These are phyloP conservation scores for Calonectria ilicicola DNA, from an alignment of 2,329 filamentous ascomycete genomes.

Conservation along the genomic window DNA sequence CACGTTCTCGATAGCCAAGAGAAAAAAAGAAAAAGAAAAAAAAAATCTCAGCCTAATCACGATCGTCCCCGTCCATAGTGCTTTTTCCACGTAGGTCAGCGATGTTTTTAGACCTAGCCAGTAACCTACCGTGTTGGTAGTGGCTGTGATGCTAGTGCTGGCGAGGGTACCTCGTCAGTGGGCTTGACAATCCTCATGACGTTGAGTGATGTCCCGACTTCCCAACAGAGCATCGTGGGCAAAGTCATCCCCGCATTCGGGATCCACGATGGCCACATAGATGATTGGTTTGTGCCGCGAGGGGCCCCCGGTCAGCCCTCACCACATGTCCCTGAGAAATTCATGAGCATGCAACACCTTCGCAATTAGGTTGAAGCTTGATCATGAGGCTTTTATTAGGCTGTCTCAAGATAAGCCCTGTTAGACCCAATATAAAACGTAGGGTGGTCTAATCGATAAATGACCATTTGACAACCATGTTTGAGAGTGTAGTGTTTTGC, in stretches of 20 bases:
- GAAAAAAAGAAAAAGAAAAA: neutral
- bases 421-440: conserved; percentile 19
- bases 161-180: conserved; percentile 19
- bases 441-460: conserved; percentile 28
- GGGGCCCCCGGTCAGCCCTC: conserved; percentile 31
- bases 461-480: neutral
- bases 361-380: conserved; percentile 23
- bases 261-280: conserved; percentile 35
- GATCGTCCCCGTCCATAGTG: neutral
- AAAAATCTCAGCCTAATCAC: neutral
- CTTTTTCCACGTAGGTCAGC: conserved; percentile 12
- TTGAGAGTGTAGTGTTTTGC: conserved; percentile 21
- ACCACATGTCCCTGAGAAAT: conserved; percentile 40
- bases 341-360: conserved; percentile 24
- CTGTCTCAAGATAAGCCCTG: conserved; percentile 17
- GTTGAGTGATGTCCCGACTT: conserved; percentile 28
- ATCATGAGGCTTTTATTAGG: conserved; percentile 36
- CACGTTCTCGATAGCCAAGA: neutral
- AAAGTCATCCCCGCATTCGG: conserved; percentile 39
- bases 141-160: conserved; percentile 6
- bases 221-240: conserved; percentile 35
- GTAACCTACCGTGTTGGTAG: neutral
- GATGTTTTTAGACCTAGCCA: neutral
- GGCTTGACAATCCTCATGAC: conserved; percentile 33
- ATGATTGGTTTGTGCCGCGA: conserved; percentile 35